phyloP scores from a whole-genome alignment of 192 early-diverging fungal species.

The Coemansia sp. region DNA sequence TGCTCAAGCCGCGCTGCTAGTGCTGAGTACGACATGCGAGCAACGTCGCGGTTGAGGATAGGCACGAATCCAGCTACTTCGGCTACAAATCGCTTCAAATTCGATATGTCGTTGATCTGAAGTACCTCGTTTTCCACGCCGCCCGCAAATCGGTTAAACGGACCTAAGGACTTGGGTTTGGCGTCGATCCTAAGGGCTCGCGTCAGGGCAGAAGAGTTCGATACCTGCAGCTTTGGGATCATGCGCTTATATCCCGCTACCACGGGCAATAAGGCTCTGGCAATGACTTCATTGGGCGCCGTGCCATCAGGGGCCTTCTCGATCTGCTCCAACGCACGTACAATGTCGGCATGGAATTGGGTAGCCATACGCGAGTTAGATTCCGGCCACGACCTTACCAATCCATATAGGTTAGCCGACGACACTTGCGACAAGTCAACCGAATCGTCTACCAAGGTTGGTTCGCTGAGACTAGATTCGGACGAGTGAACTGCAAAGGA shows the following conservation, averaged over 20 bases:
- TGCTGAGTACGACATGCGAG: conserved; percentile 7
- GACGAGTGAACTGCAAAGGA: background rate
- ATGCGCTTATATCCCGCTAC: conserved; percentile 14
- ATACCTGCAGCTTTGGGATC: background rate
- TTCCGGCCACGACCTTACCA: conserved; percentile 9
- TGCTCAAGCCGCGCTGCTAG: background rate
- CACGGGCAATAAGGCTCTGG: conserved; percentile 22
- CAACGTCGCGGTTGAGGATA: conserved; percentile 28
- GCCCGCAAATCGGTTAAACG: background rate
- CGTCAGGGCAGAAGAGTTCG: background rate
- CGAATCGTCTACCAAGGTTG: background rate
- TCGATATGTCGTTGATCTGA: conserved; percentile 2
- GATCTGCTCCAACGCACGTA: conserved; percentile 1
- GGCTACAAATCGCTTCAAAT: background rate
- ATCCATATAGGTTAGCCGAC: conserved; percentile 3
- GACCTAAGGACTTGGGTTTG: background rate
- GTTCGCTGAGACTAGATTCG: background rate
- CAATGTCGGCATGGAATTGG: conserved; percentile 17
- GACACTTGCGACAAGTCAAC: conserved; percentile 8
- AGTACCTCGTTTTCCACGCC: background rate
- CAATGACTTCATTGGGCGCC: conserved; percentile 11
- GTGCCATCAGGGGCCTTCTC: background rate
- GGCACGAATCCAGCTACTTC: conserved; percentile 17
- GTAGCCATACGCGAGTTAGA: background rate
- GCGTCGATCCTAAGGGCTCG: background rate